Evolutionary conservation across 148 eudicot genomes (phyloP).

Genomic region (Nyssa sinensis): DNA sequence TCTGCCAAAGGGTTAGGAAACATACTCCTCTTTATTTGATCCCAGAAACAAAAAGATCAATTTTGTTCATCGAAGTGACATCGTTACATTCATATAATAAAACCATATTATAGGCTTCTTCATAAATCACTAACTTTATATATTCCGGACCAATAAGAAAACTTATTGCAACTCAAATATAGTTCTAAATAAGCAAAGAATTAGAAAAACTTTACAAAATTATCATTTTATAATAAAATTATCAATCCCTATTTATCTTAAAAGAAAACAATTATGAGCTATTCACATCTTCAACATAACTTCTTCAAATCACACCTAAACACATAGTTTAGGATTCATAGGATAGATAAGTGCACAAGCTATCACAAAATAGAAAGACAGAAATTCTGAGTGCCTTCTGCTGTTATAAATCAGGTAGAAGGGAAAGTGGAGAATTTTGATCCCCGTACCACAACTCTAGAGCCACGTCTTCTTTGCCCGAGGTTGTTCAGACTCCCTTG

Average conservation of each 20-base stretch:
- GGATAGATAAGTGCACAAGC: neutral
- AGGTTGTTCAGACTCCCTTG: neutral
- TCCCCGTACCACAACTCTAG: neutral
- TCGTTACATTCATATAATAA: too few relatives aligned
- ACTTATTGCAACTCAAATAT: neutral
- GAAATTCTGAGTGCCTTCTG: neutral
- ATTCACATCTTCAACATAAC: neutral
- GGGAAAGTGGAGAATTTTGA: neutral
- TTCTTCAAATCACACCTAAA: neutral
- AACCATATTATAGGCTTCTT: neutral
- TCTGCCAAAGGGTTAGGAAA: too few relatives aligned
- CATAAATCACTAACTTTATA: neutral
- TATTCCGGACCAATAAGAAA: neutral
- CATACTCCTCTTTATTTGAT: too few relatives aligned
- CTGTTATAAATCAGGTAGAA: neutral
- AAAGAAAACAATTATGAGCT: neutral
- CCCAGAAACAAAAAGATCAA: too few relatives aligned
- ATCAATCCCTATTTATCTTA: neutral
- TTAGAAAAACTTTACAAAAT: too few relatives aligned
- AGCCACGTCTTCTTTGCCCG: neutral
- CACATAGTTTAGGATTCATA: neutral
- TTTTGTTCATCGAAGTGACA: too few relatives aligned
- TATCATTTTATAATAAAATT: too few relatives aligned
- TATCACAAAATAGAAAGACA: neutral
- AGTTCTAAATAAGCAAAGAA: too few relatives aligned